Percentiles rank a stretch among this genome's conserved stretches.
Conservation (phyloP, 176 grass and related monocot genomes). For the Triticum aestivum region DNA sequence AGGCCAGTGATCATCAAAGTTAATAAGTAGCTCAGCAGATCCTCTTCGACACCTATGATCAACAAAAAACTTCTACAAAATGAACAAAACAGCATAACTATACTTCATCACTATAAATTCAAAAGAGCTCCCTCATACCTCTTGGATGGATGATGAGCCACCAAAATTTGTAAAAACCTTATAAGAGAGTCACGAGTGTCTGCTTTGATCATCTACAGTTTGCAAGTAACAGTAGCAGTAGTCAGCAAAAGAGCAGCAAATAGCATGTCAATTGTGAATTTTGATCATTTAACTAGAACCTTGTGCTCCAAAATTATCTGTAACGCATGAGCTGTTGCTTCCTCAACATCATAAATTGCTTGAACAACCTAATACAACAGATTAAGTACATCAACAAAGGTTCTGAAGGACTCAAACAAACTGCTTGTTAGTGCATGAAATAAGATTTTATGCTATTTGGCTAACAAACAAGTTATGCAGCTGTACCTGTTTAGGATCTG, state of each 20-base stretch:
- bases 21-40: slow-evolving; percentile 83
- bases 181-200: slow-evolving; percentile 73
- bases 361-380: slow-evolving; percentile 58
- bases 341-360: slow-evolving; percentile 92
- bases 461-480: slow-evolving; percentile 14
- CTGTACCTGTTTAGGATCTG: slow-evolving; percentile 72
- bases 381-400: slow-evolving; percentile 25
- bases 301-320: slow-evolving; percentile 91
- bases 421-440: neutral
- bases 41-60: slow-evolving; percentile 78
- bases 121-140: slow-evolving; percentile 48
- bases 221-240: slow-evolving; percentile 23
- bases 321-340: slow-evolving; percentile 84
- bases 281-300: slow-evolving; percentile 48
- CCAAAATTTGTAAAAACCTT: slow-evolving; percentile 95
- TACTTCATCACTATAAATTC: slow-evolving; percentile 9
- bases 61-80: neutral
- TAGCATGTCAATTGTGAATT: neutral
- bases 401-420: slow-evolving; percentile 10
- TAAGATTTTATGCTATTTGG: neutral
- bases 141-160: slow-evolving; percentile 95
- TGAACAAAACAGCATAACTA: slow-evolving; percentile 5
- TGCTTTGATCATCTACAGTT: slow-evolving; percentile 83
- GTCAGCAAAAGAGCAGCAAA: slow-evolving; percentile 12
- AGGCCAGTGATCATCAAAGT: slow-evolving; percentile 93